Evolutionary conservation across 306 rosid species (phyloP), one percentile per base, ranked within the genome.

Genomic region (Macrotyloma uniflorum): DNA sequence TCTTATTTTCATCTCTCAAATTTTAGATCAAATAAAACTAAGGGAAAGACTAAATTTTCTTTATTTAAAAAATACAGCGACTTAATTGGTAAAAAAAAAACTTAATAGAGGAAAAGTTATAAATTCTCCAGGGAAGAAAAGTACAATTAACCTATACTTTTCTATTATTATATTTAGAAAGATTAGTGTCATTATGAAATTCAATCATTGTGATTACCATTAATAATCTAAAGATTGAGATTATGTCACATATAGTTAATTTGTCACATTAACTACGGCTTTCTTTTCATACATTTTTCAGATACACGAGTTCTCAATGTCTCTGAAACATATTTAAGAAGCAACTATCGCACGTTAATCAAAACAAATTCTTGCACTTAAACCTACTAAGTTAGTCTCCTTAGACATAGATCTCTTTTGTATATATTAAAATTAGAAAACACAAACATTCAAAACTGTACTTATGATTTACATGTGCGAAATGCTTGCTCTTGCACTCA

Each of bases 191-290:
- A 67, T 42, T 70, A 70, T 61, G 50, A 26, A 65, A 26, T 51
- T 66, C 47, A 78, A 69, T 57, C 53, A 69, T 43, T 70, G 40
- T 23, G 9, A 11, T 58, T 69, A 30, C 6, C 70, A 32, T 58
- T 63, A 23, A 55, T 54, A 13, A 65, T 50, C 24, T 11, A 32
- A 36, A 46, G 66, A 36, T 35, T 50, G 47, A 49, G 58, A 36
- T 18, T 7, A 26, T 55, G 49, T 53, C 36, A 19, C 22, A 3
- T 13, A 20, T 38, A 65, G 61, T 74, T 36, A 66, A 46, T 35
- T 35, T 74, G 35, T 40, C 55, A 28, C 71, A 6, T 46, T 51
- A 71, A 71, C 28, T 35, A 22, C 24, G n/a, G 51, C 3, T 79
- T 46, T 35, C 10, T 45, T 20, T 59, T 19, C 30, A 8, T 30